Base-by-base conservation (phyloP, 2,329 filamentous ascomycete species). In the Diaporthe australafricana region DNA sequence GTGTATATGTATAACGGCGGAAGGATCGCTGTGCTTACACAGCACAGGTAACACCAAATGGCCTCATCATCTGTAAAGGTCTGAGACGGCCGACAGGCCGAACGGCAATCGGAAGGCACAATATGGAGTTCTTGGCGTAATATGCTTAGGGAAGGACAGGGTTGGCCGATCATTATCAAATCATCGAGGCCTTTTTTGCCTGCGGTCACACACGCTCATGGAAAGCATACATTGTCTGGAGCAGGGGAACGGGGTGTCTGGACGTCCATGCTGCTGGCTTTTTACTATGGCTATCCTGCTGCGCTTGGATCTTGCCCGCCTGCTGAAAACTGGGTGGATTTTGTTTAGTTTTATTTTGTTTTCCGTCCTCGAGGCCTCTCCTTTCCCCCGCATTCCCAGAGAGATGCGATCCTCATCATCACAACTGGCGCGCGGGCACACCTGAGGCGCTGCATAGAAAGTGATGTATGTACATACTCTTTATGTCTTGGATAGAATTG, bases 21-120 rank as follows among this genome's bases (percentile, higher is more conserved):
- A 40, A 72, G 56, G 74, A 71, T 56, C 32, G 68, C 55, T 71
- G 68, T 48, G 71, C 55, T 70, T 71, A 60, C 56, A 35, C 40
- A 32, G 22, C 25, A 47, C 55, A 38, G n/a, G 53, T 65, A n/a
- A 67, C 42, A 63, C 68, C 17, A 63, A 42, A 50, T 30, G 60
- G 57, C 27, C 45, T 35, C 38, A 55, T 25, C 30, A 30, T 50
- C 47, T 52, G 30, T 27, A 22, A 56, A 47, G 56, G 66, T 56
- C 35, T 68, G 27, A 57, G 42, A 57, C 14, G 53, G 57, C 48
- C 32, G 27, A 45, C 27, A 42, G 30, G 38, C 38, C 20, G 30
- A 67, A 12, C 42, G 60, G 40, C 30, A 57, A 30, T 27, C 32
- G 27, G 22, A 35, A 47, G 20, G 69, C 57, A 66, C 57, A 17